Evolutionary conservation across 805 yeast species (phyloP).

Genomic region (Yamadazyma tumulicola): DNA sequence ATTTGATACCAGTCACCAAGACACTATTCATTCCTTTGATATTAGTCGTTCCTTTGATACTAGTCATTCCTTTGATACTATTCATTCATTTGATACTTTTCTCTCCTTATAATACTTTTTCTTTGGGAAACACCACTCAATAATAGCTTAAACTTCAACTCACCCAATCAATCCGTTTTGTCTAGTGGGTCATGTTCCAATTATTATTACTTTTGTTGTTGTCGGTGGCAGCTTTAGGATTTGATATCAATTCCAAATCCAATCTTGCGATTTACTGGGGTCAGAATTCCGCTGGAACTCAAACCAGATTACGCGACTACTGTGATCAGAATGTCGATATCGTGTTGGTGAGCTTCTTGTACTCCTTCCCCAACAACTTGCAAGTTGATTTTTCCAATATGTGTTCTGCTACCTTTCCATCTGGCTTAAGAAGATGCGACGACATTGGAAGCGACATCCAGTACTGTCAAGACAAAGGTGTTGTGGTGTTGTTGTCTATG

Average conservation of each 20-base stretch:
- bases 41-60: too few species aligned
- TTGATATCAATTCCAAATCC: constrained; percentile 16
- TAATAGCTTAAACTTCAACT: too few species aligned
- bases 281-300: constrained; percentile 26
- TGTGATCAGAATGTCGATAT: constrained; percentile 75
- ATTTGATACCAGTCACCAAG: too few species aligned
- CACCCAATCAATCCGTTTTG: too few species aligned
- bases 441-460: constrained; percentile 57
- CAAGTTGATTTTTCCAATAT: constrained; percentile 48
- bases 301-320: constrained; percentile 43
- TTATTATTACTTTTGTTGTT: constrained; percentile 5
- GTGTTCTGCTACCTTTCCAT: constrained; percentile 36
- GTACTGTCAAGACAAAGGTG: constrained; percentile 76
- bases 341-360: constrained; percentile 66
- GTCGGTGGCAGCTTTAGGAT: constrained; percentile 7
- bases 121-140: too few species aligned
- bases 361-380: constrained; percentile 46
- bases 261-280: constrained; percentile 31
- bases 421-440: constrained; percentile 42
- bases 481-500: constrained; percentile 70
- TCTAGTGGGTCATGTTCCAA: constrained; percentile 9
- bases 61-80: too few species aligned
- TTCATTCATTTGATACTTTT: too few species aligned
- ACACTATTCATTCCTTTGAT: too few species aligned
- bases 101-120: too few species aligned